These are phyloP conservation scores for Novymonas esmeraldas DNA, from an alignment of 208 protist genomes.

Conservation along the genomic window DNA sequence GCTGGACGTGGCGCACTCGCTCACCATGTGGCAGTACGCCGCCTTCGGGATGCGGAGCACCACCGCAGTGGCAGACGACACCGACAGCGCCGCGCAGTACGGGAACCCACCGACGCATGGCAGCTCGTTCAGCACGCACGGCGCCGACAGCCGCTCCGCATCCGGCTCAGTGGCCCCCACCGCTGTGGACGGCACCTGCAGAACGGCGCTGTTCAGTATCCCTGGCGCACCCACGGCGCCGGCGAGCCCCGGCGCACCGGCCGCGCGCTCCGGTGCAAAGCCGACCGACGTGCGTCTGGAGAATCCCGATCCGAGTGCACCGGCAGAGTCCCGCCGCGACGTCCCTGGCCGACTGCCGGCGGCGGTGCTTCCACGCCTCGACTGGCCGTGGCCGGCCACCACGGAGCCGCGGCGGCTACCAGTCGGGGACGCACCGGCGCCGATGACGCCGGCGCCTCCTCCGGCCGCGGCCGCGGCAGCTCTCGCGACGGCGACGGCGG, in stretches of 20 bases:
- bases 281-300: background rate
- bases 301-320: background rate
- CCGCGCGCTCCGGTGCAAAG: background rate
- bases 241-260: background rate
- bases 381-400: background rate
- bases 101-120: constrained; percentile 63
- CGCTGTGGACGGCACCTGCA: background rate
- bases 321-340: no score
- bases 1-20: constrained; percentile 21
- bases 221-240: background rate
- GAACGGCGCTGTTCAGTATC: background rate
- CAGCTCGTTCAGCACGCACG: constrained; percentile 66
- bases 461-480: constrained; percentile 3
- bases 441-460: background rate
- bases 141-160: constrained; percentile 41
- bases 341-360: no score
- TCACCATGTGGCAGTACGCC: constrained; percentile 52
- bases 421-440: background rate
- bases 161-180: constrained; percentile 4
- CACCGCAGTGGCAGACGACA: constrained; percentile 45
- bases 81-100: constrained; percentile 50
- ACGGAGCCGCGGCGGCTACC: background rate
- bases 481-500: constrained; percentile 16
- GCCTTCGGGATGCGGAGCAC: constrained; percentile 41
- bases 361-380: background rate